Evolutionary conservation across 2,329 filamentous ascomycete genomes (phyloP), one percentile per base, ranked within the genome.

Genomic region (Diplodia intermedia): DNA sequence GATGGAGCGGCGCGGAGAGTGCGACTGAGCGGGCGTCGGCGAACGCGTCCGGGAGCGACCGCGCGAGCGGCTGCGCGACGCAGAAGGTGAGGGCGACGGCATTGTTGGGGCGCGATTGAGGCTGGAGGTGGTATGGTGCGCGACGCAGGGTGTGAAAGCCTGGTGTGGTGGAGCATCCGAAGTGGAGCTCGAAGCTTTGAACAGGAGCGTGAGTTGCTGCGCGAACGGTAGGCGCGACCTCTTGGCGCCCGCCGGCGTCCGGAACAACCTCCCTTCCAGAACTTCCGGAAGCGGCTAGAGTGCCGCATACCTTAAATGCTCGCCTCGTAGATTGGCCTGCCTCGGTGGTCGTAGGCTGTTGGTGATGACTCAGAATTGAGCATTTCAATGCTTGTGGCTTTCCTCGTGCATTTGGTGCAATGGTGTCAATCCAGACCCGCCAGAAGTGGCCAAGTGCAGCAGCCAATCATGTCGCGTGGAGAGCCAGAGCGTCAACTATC

Each of bases 11-110:
- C 73, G 74, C 15, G 74, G 77, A 50, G 78, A 77, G 62, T 69
- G 73, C 38, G 77, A 78, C 29, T 69, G 74, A 68, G 69, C 72
- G 68, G 67, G 71, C 63, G 75, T 73, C 9, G 56, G 56, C 50
- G 71, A 56, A 70, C 74, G 66, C 69, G 73, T 76, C 65, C 69
- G 77, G 53, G 81, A 81, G 68, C 79, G 80, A 67, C 80, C 77
- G 70, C 80, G 81, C 47, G 80, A 81, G 43, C 70, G 71, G 73
- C 79, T 82, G 69, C 76, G 79, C 23, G 57, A 26, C 4, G 29
- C 49, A 5, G 67, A 66, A n/a, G 67, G 61, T 4, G 67, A 66
- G 54, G 61, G 61, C 43, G 67, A 61, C 14, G 67, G 33, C 66
- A 68, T 68, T 50, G 18, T n/a, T 47, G 5, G 60, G 5, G 47